A percentile compares a stretch with the other conserved stretches of the same genome.
These are phyloP conservation scores for Chenopodium berlandieri DNA, from an alignment of 148 eudicot species.

Conservation along the genomic window DNA sequence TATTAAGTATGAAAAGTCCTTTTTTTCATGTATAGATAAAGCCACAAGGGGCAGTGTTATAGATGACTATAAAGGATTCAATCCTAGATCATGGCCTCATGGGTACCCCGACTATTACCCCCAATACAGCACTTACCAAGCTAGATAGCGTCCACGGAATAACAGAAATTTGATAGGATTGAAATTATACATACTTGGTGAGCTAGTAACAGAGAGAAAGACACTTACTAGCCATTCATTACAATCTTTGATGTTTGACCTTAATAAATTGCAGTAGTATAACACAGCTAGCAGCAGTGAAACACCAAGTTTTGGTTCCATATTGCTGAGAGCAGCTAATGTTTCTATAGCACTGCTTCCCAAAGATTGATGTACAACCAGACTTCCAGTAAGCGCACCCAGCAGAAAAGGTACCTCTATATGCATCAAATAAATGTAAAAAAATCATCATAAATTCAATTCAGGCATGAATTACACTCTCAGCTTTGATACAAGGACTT, in stretches of 20 bases:
- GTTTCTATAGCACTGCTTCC: slow-evolving; percentile 57
- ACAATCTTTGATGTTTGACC: slow-evolving; percentile 31
- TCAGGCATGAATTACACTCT: neutral
- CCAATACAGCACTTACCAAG: neutral
- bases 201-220: slow-evolving; percentile 1
- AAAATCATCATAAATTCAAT: neutral
- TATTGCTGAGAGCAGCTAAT: slow-evolving; percentile 52
- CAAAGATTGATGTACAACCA: slow-evolving; percentile 51
- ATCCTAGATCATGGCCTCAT: neutral
- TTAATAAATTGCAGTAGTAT: slow-evolving; percentile 59
- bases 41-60: neutral
- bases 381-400: slow-evolving; percentile 58
- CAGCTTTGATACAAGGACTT: neutral
- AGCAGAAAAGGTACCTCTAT: slow-evolving; percentile 70
- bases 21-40: no score
- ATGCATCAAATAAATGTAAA: slow-evolving; percentile 24
- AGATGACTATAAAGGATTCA: no score
- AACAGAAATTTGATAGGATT: neutral
- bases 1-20: no score
- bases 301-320: slow-evolving; percentile 77
- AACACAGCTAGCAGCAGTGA: slow-evolving; percentile 60
- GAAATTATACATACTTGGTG: neutral
- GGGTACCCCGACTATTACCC: no score
- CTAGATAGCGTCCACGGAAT: neutral
- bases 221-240: slow-evolving; percentile 57